Percentiles rank a stretch among this genome's conserved stretches.
Evolutionary conservation across 192 early-diverging fungal species (phyloP).

Genomic region (Rhizophagus sp.): DNA sequence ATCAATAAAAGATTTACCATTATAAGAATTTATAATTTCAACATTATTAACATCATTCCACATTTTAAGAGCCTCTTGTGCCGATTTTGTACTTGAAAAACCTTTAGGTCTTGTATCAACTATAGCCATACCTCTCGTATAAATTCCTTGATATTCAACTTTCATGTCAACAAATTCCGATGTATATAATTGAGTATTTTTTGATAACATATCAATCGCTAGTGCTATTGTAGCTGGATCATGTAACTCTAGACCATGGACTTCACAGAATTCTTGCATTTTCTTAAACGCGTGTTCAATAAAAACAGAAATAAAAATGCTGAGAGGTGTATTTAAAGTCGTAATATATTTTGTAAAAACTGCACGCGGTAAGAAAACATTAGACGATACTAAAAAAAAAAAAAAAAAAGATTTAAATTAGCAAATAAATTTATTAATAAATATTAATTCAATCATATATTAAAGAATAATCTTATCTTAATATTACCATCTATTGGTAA

Average conservation of each 20-base stretch:
- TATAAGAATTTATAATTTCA: neutral
- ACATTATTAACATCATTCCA: neutral
- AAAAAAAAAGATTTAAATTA: neutral
- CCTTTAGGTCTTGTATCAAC: constrained; percentile 34
- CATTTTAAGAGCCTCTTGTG: neutral
- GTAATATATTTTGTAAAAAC: constrained; percentile 32
- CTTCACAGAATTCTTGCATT: neutral
- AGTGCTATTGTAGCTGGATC: neutral
- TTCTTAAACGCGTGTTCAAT: neutral
- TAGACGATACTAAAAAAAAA: constrained; percentile 22
- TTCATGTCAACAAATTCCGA: constrained; percentile 44
- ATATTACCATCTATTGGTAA: neutral
- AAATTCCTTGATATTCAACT: constrained; percentile 44
- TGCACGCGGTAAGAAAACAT: constrained; percentile 9
- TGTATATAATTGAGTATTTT: constrained; percentile 22
- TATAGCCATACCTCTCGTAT: constrained; percentile 50
- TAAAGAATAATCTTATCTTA: too few species aligned
- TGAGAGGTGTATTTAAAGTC: constrained; percentile 34
- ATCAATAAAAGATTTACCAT: neutral
- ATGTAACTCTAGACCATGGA: neutral
- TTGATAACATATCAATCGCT: neutral
- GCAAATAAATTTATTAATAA: neutral
- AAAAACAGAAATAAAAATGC: constrained; percentile 26
- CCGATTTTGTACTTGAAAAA: neutral
- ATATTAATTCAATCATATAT: too few species aligned